A percentile compares a stretch with the other conserved stretches of the same genome.
Conservation (phyloP, 805 yeast genomes). For the Peterozyma toletana region DNA sequence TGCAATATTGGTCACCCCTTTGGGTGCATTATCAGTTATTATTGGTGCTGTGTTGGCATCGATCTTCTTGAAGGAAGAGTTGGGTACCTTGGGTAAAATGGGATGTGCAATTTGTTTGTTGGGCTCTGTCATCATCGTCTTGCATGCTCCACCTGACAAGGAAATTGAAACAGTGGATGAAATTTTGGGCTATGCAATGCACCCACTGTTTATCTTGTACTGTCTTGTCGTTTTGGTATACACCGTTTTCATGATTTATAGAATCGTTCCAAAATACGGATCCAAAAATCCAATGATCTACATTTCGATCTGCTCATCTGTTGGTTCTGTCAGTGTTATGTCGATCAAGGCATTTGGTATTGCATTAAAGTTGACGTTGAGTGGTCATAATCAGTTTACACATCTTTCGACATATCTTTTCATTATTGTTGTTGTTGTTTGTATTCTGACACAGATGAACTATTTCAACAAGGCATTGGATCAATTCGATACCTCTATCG, state of each 20-base stretch:
- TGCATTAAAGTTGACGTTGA: constrained; percentile 76
- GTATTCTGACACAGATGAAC: constrained; percentile 89
- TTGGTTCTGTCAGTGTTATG: constrained; percentile 88
- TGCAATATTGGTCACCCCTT: constrained; percentile 84
- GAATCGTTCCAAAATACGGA: constrained; percentile 77
- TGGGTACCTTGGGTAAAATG: constrained; percentile 82
- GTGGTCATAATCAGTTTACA: constrained; percentile 83
- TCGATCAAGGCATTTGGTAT: constrained; percentile 90
- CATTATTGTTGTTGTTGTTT: constrained; percentile 66
- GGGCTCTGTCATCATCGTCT: constrained; percentile 81
- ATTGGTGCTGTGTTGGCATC: constrained; percentile 91
- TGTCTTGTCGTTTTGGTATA: constrained; percentile 56
- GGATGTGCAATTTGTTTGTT: constrained; percentile 88
- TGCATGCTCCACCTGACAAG: constrained; percentile 93
- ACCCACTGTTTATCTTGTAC: constrained; percentile 70
- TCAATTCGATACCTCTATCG: constrained; percentile 88
- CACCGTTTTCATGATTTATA: constrained; percentile 73
- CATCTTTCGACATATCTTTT: constrained; percentile 81
- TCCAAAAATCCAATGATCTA: constrained; percentile 80
- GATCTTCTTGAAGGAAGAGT: constrained; percentile 73
- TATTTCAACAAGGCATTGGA: constrained; percentile 90
- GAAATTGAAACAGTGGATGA: constrained; percentile 86
- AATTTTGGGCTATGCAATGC: constrained; percentile 70
- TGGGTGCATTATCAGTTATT: constrained; percentile 85
- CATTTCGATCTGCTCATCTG: constrained; percentile 82